A percentile compares a stretch with the other conserved stretches of the same genome.
These are phyloP conservation scores for Claviceps humidiphila DNA, from an alignment of 2,329 filamentous ascomycete species.

Conservation along the genomic window DNA sequence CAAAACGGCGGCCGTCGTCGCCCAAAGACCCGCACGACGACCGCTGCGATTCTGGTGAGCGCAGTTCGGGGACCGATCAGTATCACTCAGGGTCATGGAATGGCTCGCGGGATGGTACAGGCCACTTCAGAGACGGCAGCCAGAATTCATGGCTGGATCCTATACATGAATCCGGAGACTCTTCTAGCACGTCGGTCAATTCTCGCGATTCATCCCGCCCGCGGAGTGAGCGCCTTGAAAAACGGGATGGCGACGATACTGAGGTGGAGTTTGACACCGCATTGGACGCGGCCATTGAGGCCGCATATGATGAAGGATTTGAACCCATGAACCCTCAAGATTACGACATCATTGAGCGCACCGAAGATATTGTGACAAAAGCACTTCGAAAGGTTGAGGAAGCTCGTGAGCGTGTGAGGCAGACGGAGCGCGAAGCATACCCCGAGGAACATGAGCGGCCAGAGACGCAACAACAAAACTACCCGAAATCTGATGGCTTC, in stretches of 20 bases:
- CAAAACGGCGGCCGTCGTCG: slow-evolving; percentile 46
- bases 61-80: slow-evolving; percentile 3
- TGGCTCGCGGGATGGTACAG: slow-evolving; percentile 9
- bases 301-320: slow-evolving; percentile 84
- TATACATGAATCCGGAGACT: slow-evolving; percentile 79
- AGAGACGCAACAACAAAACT: slow-evolving; percentile 17
- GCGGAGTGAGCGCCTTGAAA: slow-evolving; percentile 56
- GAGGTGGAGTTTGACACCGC: slow-evolving; percentile 91
- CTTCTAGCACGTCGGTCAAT: slow-evolving; percentile 61
- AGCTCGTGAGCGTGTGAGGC: slow-evolving; percentile 61
- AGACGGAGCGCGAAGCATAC: slow-evolving; percentile 56
- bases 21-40: slow-evolving; percentile 15
- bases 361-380: slow-evolving; percentile 36
- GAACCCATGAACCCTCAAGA: slow-evolving; percentile 51
- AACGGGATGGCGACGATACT: slow-evolving; percentile 55
- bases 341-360: slow-evolving; percentile 19
- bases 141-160: slow-evolving; percentile 89
- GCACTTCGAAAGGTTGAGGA: slow-evolving; percentile 56
- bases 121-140: slow-evolving; percentile 48
- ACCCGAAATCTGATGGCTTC: slow-evolving; percentile 35
- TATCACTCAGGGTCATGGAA: slow-evolving; percentile 10
- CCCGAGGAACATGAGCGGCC: slow-evolving; percentile 13
- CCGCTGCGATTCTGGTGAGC: slow-evolving; percentile 5
- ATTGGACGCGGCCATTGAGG: slow-evolving; percentile 87
- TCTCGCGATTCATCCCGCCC: slow-evolving; percentile 64